Conservation (phyloP, 495 filamentous ascomycete genomes). For the Glutinoglossum americanum region DNA sequence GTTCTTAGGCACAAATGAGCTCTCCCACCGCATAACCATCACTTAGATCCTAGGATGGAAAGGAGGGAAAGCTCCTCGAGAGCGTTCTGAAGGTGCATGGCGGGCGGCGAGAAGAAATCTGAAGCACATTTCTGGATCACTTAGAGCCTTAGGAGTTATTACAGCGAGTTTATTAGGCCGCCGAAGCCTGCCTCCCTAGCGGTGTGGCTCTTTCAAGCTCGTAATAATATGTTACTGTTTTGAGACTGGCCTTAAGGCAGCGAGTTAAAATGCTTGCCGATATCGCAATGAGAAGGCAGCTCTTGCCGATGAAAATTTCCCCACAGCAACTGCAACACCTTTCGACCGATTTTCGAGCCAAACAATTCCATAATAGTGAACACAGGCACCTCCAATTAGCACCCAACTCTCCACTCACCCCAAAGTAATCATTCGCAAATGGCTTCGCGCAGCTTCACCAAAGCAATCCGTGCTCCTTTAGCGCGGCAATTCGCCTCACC, state of each 20-base stretch:
- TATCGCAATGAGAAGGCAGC: background rate
- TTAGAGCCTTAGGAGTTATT: background rate
- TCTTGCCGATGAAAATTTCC: background rate
- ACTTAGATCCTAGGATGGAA: background rate
- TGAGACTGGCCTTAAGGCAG: background rate
- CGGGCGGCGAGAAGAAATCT: background rate
- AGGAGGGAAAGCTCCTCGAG: background rate
- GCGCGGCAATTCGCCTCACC: slow-evolving; percentile 37
- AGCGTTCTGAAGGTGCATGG: background rate
- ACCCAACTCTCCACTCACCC: background rate
- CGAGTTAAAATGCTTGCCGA: background rate
- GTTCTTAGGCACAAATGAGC: slow-evolving; percentile 26
- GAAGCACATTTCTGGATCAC: background rate
- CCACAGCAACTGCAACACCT: background rate
- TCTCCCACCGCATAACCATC: background rate
- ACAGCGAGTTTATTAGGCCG: background rate
- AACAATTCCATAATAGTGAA: background rate
- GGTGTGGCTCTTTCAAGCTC: background rate
- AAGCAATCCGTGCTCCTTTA: slow-evolving; percentile 56
- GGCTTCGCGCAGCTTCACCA: slow-evolving; percentile 66
- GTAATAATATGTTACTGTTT: background rate
- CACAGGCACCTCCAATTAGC: background rate
- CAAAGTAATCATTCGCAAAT: slow-evolving; percentile 32
- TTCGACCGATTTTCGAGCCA: no score
- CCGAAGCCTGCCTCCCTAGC: background rate